phyloP scores from a whole-genome alignment of 306 rosid genomes.

The Castanopsis chinensis region DNA sequence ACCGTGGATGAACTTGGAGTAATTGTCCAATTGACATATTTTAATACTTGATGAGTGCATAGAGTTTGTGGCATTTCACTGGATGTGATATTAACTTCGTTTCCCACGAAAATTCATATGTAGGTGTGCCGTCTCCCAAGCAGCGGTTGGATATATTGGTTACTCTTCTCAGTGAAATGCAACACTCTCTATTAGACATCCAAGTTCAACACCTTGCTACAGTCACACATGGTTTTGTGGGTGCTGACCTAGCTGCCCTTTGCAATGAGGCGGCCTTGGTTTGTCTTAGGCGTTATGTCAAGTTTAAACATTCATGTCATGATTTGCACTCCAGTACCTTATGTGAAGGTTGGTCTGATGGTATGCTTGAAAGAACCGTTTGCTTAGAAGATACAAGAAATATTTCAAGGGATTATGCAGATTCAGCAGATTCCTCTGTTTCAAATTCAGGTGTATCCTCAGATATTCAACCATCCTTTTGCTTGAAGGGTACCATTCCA shows the following conservation, averaged over 20 bases:
- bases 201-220: constrained; percentile 78
- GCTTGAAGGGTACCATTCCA: constrained; percentile 28
- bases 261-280: constrained; percentile 74
- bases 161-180: constrained; percentile 63
- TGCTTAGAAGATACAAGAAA: constrained; percentile 26
- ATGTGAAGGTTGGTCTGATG: constrained; percentile 27
- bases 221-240: constrained; percentile 86
- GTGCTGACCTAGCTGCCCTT: constrained; percentile 85
- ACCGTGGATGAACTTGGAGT: background rate
- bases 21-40: background rate
- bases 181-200: constrained; percentile 58
- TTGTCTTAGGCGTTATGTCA: constrained; percentile 55
- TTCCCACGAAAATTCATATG: constrained; percentile 23
- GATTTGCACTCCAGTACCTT: constrained; percentile 17
- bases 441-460: constrained; percentile 36
- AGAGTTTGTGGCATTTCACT: constrained; percentile 4
- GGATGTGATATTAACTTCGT: background rate
- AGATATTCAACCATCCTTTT: constrained; percentile 22
- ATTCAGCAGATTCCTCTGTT: constrained; percentile 36
- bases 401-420: constrained; percentile 27
- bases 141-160: constrained; percentile 69
- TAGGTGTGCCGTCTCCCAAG: constrained; percentile 84
- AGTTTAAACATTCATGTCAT: constrained; percentile 29
- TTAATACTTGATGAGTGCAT: constrained; percentile 12
- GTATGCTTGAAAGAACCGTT: constrained; percentile 21